Conservation (phyloP, 1,139 yeast genomes). For the Taiozyma onychis region DNA sequence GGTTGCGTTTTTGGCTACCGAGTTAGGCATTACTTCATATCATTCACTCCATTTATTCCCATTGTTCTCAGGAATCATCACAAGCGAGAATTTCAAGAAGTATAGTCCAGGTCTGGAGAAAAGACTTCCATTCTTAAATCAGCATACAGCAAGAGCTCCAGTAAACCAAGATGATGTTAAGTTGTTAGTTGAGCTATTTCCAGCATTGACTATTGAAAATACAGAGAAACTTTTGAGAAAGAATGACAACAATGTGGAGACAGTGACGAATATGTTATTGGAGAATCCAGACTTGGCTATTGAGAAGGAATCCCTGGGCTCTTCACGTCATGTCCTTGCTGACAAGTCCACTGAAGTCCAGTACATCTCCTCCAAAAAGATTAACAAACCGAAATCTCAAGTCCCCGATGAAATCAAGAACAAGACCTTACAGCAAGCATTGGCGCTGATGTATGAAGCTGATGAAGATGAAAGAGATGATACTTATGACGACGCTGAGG, state of each 20-base stretch:
- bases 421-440: slow-evolving; percentile 57
- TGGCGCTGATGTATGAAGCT: slow-evolving; percentile 56
- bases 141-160: slow-evolving; percentile 6
- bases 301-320: slow-evolving; percentile 2
- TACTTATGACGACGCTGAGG: slow-evolving; percentile 72
- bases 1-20: slow-evolving; percentile 37
- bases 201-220: slow-evolving; percentile 41
- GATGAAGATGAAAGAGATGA: slow-evolving; percentile 82
- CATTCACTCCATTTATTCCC: slow-evolving; percentile 43
- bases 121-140: slow-evolving; percentile 32
- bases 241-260: slow-evolving; percentile 49
- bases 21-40: slow-evolving; percentile 39
- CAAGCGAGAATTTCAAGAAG: slow-evolving; percentile 38
- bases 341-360: slow-evolving; percentile 11
- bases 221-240: slow-evolving; percentile 42
- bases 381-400: slow-evolving; percentile 23
- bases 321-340: slow-evolving; percentile 4
- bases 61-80: slow-evolving; percentile 45
- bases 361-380: slow-evolving; percentile 15
- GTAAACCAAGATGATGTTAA: slow-evolving; percentile 34
- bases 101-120: slow-evolving; percentile 46
- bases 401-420: slow-evolving; percentile 44
- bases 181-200: slow-evolving; percentile 52
- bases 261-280: slow-evolving; percentile 51
- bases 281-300: slow-evolving; percentile 49